Evolutionary conservation across 106 monocot species (phyloP).

Genomic region (Triglochin maritima): DNA sequence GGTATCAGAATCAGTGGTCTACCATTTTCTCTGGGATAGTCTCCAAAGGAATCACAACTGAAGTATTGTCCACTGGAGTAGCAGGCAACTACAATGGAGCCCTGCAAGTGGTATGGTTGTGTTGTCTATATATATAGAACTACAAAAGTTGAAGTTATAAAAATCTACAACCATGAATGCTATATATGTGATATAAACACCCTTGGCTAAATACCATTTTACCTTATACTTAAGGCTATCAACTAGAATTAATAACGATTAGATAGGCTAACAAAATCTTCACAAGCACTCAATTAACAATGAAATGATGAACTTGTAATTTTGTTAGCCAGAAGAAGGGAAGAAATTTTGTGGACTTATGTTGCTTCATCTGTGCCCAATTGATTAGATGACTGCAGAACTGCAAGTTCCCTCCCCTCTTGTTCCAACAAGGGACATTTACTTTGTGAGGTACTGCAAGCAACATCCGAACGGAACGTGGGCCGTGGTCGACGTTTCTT

Average conservation of each 20-base stretch:
- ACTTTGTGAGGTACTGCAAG: constrained; percentile 90
- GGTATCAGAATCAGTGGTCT: constrained; percentile 72
- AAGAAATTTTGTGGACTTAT: not conserved
- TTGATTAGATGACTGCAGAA: constrained; percentile 71
- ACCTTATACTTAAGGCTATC: too few relatives aligned
- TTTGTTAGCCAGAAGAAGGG: too few relatives aligned
- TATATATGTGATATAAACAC: not conserved
- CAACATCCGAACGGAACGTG: constrained; percentile 74
- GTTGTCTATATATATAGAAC: not conserved
- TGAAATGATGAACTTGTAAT: too few relatives aligned
- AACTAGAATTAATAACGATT: too few relatives aligned
- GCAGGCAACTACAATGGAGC: constrained; percentile 98
- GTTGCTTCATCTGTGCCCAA: not conserved
- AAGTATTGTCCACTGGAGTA: constrained; percentile 86
- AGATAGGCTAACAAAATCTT: too few relatives aligned
- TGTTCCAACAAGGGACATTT: constrained; percentile 72
- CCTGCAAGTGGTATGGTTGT: constrained; percentile 68
- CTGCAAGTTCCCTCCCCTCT: constrained; percentile 93
- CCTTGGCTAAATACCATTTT: too few relatives aligned
- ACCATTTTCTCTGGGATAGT: constrained; percentile 76
- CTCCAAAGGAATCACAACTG: constrained; percentile 67
- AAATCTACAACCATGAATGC: not conserved
- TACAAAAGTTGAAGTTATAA: not conserved
- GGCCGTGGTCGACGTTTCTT: constrained; percentile 90
- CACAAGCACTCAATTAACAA: too few relatives aligned